Evolutionary conservation across 495 filamentous ascomycete genomes (phyloP), one percentile per base, ranked within the genome.

Genomic region (Aspergillus diversus): DNA sequence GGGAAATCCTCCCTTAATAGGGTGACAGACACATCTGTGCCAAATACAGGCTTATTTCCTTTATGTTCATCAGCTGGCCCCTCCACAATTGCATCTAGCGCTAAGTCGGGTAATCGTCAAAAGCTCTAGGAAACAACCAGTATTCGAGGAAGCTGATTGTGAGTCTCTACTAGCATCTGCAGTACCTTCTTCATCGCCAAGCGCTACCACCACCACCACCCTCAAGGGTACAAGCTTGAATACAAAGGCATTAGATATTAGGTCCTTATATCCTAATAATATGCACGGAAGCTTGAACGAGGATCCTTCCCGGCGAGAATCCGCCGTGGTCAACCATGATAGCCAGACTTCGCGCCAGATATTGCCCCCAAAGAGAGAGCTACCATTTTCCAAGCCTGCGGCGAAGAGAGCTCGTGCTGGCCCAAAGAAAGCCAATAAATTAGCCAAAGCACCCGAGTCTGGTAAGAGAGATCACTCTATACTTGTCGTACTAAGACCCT

Each of bases 281-380:
- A 11, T 21, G 13, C n/a, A 21, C n/a, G 9, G 16, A 2, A 55
- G 34, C 33, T 32, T 51, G 5, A 52, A n/a, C 34, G 39, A 32
- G 57, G 42, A 55, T 46, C 1, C 46, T 31, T 59, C 68, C 0
- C 71, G 70, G 49, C 65, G 66, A 5, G 60, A 65, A 3, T 64
- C 71, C 8, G 46, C 66, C 11, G 64, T 64, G 31, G 60, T 61
- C 12, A 70, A 56, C 33, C 69, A 74, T 39, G 69, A 73, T 16
- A 33, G 57, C 17, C 64, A 75, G 48, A 55, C 67, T 17, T 66
- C 81, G 0, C 71, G 77, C 47, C 69, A 77, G 35, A 70, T 76
- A 61, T 66, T 82, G 7, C 81, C 81, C 17, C 81, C 81, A n/a
- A 80, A 72, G 57, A 63, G 81, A 47, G 71, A 73, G 11, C 70